Evolutionary conservation across 2,329 filamentous ascomycete genomes (phyloP), one percentile per base, ranked within the genome.

Genomic region (Cordyceps tenuipes): DNA sequence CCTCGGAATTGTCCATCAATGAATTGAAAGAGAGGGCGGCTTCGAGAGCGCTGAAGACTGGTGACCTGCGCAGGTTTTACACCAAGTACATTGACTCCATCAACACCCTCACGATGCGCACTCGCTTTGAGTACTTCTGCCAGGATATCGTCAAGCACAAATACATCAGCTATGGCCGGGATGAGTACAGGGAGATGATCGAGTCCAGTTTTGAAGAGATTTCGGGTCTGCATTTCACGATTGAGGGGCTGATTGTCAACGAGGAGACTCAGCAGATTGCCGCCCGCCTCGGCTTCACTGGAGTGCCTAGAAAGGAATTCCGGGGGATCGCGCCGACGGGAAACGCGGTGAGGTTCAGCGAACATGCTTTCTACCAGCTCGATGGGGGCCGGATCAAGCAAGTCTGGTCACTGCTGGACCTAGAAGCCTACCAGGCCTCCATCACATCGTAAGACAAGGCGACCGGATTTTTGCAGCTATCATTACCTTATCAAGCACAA

Each of bases 301-400:
- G 72, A 1, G 69, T 63, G 15, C 72, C 71, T 2, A 65, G 64
- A 3, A 62, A 60, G 29, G 51, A 52, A 26, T 66, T 72, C 15
- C 63, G 63, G 3, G 72, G 68, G n/a, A 67, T 67, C 1, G 60
- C 64, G 23, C 67, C 69, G 1, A 71, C 64, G 15, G 71, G 70
- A 10, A 66, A 65, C 12, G 19, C 51, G 4, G 69, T 73, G 7
- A 55, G 46, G 10, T 71, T 74, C 55, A 57, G 62, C 31, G 72
- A 75, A 64, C 68, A 71, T 52, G 72, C 69, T 31, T 70, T 71
- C 19, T 76, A 74, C 57, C 65, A 65, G 55, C 68, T 74, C 41
- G 62, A 68, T 15, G 65, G 61, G 1, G 72, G 71, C 5, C 73
- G 64, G 65, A 72, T 75, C 21, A 62, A 63, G 12, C 63, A 65